Evolutionary conservation across 805 yeast genomes (phyloP).

Genomic region (Cephaloascus fragrans): DNA sequence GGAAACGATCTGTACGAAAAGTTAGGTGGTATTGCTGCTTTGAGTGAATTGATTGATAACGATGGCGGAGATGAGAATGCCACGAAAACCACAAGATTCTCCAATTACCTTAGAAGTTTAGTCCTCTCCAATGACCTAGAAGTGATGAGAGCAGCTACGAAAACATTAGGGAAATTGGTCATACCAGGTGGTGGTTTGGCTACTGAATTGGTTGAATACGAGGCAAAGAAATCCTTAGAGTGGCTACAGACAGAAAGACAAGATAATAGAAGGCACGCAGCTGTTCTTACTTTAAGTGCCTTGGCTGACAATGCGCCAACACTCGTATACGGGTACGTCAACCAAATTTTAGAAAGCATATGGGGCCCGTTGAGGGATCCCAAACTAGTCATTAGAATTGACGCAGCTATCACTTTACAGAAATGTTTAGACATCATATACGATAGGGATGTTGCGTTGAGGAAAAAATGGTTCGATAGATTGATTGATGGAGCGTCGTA

Average conservation of each 20-base stretch:
- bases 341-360: constrained; percentile 68
- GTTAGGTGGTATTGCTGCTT: constrained; percentile 86
- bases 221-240: constrained; percentile 82
- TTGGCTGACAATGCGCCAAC: constrained; percentile 86
- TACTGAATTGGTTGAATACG: constrained; percentile 87
- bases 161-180: constrained; percentile 81
- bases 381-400: constrained; percentile 64
- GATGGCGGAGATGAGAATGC: constrained; percentile 82
- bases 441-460: constrained; percentile 61
- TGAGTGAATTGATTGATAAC: constrained; percentile 77
- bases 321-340: constrained; percentile 65
- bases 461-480: constrained; percentile 67
- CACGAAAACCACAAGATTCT: constrained; percentile 80
- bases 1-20: constrained; percentile 63
- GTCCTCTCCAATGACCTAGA: constrained; percentile 76
- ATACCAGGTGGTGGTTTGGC: constrained; percentile 84
- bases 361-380: constrained; percentile 85
- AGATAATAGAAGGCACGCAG: constrained; percentile 84
- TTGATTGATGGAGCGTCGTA: constrained; percentile 59
- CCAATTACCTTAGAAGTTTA: constrained; percentile 76
- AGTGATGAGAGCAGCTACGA: constrained; percentile 81
- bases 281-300: constrained; percentile 72
- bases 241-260: constrained; percentile 86
- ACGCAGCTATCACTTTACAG: constrained; percentile 74
- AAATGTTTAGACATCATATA: constrained; percentile 72